Evolutionary conservation across 192 early-diverging fungal genomes (phyloP), one percentile per base, ranked within the genome.

Genomic region (Chytriomyces sp.): DNA sequence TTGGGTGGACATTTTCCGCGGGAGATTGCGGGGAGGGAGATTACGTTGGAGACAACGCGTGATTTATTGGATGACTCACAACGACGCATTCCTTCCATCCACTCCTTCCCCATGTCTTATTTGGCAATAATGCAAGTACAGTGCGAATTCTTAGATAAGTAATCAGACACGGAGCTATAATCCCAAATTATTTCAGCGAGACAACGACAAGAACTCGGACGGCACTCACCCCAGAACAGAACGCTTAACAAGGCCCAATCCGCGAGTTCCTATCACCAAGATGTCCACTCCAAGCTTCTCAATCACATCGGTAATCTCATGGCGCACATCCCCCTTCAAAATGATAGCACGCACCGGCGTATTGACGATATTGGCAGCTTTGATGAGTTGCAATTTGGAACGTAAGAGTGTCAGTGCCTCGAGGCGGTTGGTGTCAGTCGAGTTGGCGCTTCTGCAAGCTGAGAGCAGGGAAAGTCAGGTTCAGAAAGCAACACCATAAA

Each of bases 231-330:
- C 44, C 17, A 49, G 44, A 14, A 49, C 44, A 14, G 44, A 14
- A 14, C 44, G 44, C 3, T 86, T 86, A 40, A 90, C 38, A 4
- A 73, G 61, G 5, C 89, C 83, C 71, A 86, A 65, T 22, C 86
- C 88, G 22, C 88, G 77, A 10, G 82, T 81, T 7, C 89, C 89
- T 32, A 90, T 63, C 32, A 90, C 72, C 8, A 90, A 64, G 5
- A 76, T 72, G 66, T 88, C 84, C 4, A 83, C 85, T 30, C 77
- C 74, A n/a, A 88, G 41, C 64, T 89, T 85, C 7, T 33, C 38
- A 12, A 70, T 80, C 52, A 88, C 87, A 31, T 78, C 77, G 52
- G 84, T 78, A 44, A 90, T 77, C 55, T 88, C 86, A 25, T 75
- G 64, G 26, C 84, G 79, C 5, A 88, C 74, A 63, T 90, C 89